Evolutionary conservation across 192 early-diverging fungal genomes (phyloP), one percentile per base, ranked within the genome.

Genomic region (Glomus cerebriforme): DNA sequence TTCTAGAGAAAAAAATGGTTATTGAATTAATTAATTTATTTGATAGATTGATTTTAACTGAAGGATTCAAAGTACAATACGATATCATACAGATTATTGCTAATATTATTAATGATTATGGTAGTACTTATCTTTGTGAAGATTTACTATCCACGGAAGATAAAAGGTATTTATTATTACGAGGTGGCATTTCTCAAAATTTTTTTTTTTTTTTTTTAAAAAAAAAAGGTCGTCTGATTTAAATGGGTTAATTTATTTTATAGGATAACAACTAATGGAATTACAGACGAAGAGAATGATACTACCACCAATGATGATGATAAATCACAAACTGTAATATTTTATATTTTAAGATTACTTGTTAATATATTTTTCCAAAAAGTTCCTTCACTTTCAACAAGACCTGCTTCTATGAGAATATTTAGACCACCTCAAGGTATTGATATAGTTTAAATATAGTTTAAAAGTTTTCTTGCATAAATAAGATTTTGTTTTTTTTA

Each of bases 1-100:
- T 88, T 75, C 64, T 92, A 0, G 68, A 79, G 43, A 83, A 89
- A 80, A 70, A 79, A 10, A 81, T 91, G 4, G 92, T 92, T 66
- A 78, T 92, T 49, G 94, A 95, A 76, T 80, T 94, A 54, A 84
- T 92, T 81, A 88, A 83, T 62, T 87, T 94, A 19, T 88, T 94
- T 65, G 93, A 94, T 80, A 83, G 92, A 60, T 79, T 95, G 7
- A 81, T 91, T 29, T 90, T 94, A 80, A 92, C 91, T 59, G 92
- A 76, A 68, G 34, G 59, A 24, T 63, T 73, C 60, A 2, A 73
- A 49, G 43, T 35, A 68, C 62, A 74, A 71, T 73, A 32, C n/a
- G 31, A 62, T 26, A 60, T 43, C 22, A 22, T 77, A 26, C 60
- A 84, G 34, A 84, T 89, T 19, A 79, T 91, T 4, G 76, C 81